These are phyloP conservation scores for Dryas alaskensis DNA, from an alignment of 306 rosid species.

Conservation along the genomic window DNA sequence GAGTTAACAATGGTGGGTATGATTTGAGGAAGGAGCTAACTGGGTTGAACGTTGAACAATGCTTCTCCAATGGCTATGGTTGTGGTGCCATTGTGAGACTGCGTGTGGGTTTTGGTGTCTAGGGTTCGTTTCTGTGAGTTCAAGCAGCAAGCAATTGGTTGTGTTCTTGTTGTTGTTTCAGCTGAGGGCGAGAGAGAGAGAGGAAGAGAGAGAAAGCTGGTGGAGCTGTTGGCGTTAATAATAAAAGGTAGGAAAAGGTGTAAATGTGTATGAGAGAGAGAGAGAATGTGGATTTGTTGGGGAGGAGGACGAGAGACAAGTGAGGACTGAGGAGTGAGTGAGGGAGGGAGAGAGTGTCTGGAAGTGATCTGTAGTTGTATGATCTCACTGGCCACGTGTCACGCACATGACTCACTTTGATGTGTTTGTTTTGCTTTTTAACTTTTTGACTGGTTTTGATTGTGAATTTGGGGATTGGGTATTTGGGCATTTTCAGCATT, in stretches of 20 bases:
- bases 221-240: conserved; percentile 4
- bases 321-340: neutral
- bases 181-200: neutral
- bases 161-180: neutral
- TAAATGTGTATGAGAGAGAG: neutral
- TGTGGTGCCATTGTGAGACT: neutral
- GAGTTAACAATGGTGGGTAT: too few species aligned
- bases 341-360: conserved; percentile 4
- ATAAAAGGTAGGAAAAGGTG: conserved; percentile 14
- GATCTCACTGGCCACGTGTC: conserved; percentile 48
- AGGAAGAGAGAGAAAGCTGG: neutral
- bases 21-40: too few species aligned
- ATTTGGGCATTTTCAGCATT: neutral
- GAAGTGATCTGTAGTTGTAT: neutral
- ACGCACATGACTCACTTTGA: conserved; percentile 38
- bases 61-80: too few species aligned
- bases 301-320: neutral
- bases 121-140: neutral
- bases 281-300: conserved; percentile 28
- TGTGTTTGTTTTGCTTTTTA: neutral
- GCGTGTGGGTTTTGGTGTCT: neutral
- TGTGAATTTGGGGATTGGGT: neutral
- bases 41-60: too few species aligned
- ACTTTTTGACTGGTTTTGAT: neutral
- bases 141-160: neutral